Evolutionary conservation across 1,139 yeast genomes (phyloP).

Genomic region (Scheffersomyces lignicola): DNA sequence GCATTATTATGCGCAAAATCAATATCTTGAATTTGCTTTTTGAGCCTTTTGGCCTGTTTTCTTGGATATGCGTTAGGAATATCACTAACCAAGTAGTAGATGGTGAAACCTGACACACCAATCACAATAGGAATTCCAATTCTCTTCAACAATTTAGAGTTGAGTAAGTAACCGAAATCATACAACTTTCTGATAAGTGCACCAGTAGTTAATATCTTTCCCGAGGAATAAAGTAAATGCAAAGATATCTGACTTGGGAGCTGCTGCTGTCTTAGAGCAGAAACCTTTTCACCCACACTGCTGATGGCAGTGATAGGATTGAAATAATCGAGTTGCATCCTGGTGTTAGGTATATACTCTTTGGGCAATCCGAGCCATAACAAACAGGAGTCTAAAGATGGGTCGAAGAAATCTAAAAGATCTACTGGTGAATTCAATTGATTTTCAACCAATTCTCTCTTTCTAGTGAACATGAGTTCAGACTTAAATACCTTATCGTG

Average conservation of each 20-base stretch:
- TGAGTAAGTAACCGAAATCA: slow-evolving; percentile 26
- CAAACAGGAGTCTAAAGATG: slow-evolving; percentile 59
- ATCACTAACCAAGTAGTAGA: slow-evolving; percentile 70
- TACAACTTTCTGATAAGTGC: slow-evolving; percentile 37
- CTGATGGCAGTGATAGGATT: slow-evolving; percentile 38
- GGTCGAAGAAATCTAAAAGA: slow-evolving; percentile 74
- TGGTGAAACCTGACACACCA: slow-evolving; percentile 56
- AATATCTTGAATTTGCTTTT: slow-evolving; percentile 55
- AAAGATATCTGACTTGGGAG: slow-evolving; percentile 42
- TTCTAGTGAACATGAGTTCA: slow-evolving; percentile 80
- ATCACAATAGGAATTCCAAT: slow-evolving; percentile 48
- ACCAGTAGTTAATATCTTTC: slow-evolving; percentile 44
- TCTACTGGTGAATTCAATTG: slow-evolving; percentile 61
- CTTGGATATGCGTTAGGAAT: slow-evolving; percentile 88
- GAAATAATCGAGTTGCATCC: slow-evolving; percentile 30
- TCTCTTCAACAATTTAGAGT: slow-evolving; percentile 31
- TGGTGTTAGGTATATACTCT: slow-evolving; percentile 27
- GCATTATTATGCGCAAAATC: slow-evolving; percentile 83
- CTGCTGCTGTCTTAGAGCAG: slow-evolving; percentile 29
- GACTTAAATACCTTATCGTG: slow-evolving; percentile 70
- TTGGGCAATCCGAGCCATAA: slow-evolving; percentile 44
- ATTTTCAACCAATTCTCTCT: slow-evolving; percentile 62
- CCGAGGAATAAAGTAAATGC: slow-evolving; percentile 46
- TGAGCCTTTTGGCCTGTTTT: slow-evolving; percentile 74
- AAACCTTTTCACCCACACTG: slow-evolving; percentile 31